Conservation (phyloP, 192 early-diverging fungal genomes). For the Irineochytrium annulatum region DNA sequence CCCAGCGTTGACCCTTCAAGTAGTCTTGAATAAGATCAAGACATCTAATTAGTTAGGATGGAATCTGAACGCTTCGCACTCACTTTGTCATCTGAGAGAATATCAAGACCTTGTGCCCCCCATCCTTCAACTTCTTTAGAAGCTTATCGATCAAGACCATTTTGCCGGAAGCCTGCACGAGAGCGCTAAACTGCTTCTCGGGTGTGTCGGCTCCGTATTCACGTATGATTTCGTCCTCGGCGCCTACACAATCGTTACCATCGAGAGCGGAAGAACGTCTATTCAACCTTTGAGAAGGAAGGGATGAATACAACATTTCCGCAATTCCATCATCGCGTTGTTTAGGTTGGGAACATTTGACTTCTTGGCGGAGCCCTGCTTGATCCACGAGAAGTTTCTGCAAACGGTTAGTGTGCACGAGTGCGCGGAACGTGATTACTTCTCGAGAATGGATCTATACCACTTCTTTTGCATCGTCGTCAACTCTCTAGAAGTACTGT, state of each 20-base stretch:
- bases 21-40: slow-evolving; percentile 82
- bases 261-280: slow-evolving; percentile 1
- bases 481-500: slow-evolving; percentile 48
- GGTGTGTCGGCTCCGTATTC: slow-evolving; percentile 56
- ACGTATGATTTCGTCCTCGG: slow-evolving; percentile 70
- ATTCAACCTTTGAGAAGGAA: slow-evolving; percentile 67
- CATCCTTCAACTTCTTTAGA: slow-evolving; percentile 63
- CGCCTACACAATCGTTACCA: slow-evolving; percentile 38
- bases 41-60: slow-evolving; percentile 34
- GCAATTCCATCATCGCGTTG: slow-evolving; percentile 85
- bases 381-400: slow-evolving; percentile 73
- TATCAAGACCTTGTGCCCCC: slow-evolving; percentile 81
- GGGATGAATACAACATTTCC: slow-evolving; percentile 88
- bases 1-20: slow-evolving; percentile 64
- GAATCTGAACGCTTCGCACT: not conserved
- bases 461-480: slow-evolving; percentile 80
- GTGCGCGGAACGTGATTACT: slow-evolving; percentile 11
- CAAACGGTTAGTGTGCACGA: not conserved
- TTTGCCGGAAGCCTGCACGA: slow-evolving; percentile 78
- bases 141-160: slow-evolving; percentile 81
- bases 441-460: slow-evolving; percentile 79
- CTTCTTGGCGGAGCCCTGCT: slow-evolving; percentile 62
- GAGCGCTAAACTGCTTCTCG: slow-evolving; percentile 62
- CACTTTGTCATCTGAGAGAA: slow-evolving; percentile 81
- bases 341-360: slow-evolving; percentile 69